phyloP scores from a whole-genome alignment of 345 rosid species.

The Pugionium cornutum region DNA sequence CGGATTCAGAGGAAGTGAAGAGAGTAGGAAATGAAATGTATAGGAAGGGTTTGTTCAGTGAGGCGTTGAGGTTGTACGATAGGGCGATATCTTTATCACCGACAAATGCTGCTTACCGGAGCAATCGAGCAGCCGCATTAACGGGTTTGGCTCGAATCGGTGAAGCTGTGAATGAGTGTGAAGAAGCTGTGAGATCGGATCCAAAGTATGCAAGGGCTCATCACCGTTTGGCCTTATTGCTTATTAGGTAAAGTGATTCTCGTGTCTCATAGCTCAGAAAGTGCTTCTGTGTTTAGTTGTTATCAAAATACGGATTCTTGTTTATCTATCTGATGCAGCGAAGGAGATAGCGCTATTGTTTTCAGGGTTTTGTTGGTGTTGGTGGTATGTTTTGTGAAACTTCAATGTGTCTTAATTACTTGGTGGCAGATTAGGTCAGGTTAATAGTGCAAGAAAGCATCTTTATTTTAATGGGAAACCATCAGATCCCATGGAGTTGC shows the following conservation, averaged over 20 bases:
- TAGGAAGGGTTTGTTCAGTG: constrained; percentile 40
- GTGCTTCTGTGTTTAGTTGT: too few relatives aligned
- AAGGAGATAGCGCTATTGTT: too few relatives aligned
- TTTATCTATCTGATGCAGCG: too few relatives aligned
- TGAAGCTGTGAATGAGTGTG: constrained; percentile 76
- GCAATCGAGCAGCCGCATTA: constrained; percentile 79
- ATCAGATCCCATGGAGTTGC: constrained; percentile 53
- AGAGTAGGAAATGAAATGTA: not conserved
- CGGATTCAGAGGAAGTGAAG: not conserved
- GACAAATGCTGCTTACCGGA: constrained; percentile 57
- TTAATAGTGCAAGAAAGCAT: constrained; percentile 65
- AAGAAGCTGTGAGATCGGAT: constrained; percentile 74
- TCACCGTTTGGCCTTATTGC: constrained; percentile 60
- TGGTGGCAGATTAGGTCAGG: constrained; percentile 70
- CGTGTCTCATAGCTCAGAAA: too few relatives aligned
- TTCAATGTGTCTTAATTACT: not conserved
- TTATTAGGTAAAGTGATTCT: constrained; percentile 45
- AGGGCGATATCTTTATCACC: constrained; percentile 67
- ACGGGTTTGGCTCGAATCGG: constrained; percentile 52
- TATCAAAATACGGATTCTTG: too few relatives aligned
- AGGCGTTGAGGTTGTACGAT: constrained; percentile 70
- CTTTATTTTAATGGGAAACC: constrained; percentile 46
- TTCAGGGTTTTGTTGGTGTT: too few relatives aligned
- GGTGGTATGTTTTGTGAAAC: too few relatives aligned
- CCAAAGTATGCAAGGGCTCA: constrained; percentile 73